A percentile compares a stretch with the other conserved stretches of the same genome.
Conservation (phyloP, 176 grass and related monocot species). For the Tillandsia fasciculata region DNA sequence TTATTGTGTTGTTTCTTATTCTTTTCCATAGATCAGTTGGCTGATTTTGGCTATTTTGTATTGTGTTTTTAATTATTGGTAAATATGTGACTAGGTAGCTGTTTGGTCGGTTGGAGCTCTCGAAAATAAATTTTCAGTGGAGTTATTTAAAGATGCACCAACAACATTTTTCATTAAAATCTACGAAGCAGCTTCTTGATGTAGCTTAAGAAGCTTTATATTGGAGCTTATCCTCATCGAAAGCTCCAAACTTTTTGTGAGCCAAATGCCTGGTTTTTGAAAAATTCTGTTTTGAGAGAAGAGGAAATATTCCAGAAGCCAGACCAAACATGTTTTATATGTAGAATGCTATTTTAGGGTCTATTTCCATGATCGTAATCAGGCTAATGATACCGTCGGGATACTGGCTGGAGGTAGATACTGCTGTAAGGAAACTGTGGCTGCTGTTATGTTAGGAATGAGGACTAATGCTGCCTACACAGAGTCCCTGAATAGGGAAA, state of each 20-base stretch:
- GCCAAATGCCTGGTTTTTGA: too few relatives aligned
- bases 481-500: background rate
- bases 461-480: constrained; percentile 1
- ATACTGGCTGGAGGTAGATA: background rate
- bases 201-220: too few relatives aligned
- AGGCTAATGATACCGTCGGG: constrained; percentile 6
- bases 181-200: too few relatives aligned
- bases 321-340: background rate
- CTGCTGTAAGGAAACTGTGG: background rate
- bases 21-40: background rate
- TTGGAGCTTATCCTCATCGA: too few relatives aligned
- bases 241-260: too few relatives aligned
- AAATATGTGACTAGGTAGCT: too few relatives aligned
- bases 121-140: too few relatives aligned
- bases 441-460: background rate
- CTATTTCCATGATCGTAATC: background rate
- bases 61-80: background rate
- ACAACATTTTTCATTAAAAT: too few relatives aligned
- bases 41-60: background rate
- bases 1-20: background rate
- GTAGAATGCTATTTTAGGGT: background rate
- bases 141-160: too few relatives aligned
- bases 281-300: too few relatives aligned
- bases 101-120: too few relatives aligned
- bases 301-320: background rate